Percentiles rank a stretch among this genome's conserved stretches.
Conservation (phyloP, 2,329 filamentous ascomycete genomes). For the Ceratocystis alfenasii region DNA sequence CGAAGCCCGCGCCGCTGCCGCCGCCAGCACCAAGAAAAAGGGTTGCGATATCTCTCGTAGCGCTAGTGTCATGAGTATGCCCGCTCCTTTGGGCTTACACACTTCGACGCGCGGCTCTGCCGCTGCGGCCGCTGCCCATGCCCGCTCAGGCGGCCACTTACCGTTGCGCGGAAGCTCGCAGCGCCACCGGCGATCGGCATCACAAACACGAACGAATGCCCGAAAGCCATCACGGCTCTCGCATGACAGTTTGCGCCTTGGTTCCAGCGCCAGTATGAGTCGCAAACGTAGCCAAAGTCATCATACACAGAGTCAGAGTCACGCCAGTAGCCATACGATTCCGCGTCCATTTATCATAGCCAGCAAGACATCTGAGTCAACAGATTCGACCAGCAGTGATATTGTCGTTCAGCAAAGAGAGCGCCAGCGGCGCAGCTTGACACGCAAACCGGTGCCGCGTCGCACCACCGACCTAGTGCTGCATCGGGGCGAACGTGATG, state of each 20-base stretch:
- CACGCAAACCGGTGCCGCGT: conserved; percentile 15
- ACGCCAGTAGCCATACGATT: neutral
- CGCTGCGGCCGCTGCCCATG: conserved; percentile 10
- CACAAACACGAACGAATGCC: neutral
- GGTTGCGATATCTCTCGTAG: neutral
- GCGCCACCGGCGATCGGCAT: conserved; percentile 6
- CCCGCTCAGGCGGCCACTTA: conserved; percentile 11
- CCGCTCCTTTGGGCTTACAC: neutral
- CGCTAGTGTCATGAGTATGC: conserved; percentile 19
- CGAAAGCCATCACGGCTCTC: conserved; percentile 11
- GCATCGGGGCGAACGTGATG: neutral
- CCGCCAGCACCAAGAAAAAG: neutral
- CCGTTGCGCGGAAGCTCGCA: conserved; percentile 6
- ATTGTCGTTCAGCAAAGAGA: conserved; percentile 17
- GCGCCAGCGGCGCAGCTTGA: neutral
- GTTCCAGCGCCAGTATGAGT: neutral
- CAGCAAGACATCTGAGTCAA: neutral
- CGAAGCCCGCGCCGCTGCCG: conserved; percentile 9
- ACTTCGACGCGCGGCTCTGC: neutral
- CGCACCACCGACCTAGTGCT: neutral
- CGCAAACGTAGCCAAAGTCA: neutral
- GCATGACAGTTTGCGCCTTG: neutral
- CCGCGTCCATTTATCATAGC: conserved; percentile 3
- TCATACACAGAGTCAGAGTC: neutral
- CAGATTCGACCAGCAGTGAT: conserved; percentile 2